A percentile compares a stretch with the other conserved stretches of the same genome.
Evolutionary conservation across 2,329 filamentous ascomycete genomes (phyloP).

Genomic region (Camillea tinctor): DNA sequence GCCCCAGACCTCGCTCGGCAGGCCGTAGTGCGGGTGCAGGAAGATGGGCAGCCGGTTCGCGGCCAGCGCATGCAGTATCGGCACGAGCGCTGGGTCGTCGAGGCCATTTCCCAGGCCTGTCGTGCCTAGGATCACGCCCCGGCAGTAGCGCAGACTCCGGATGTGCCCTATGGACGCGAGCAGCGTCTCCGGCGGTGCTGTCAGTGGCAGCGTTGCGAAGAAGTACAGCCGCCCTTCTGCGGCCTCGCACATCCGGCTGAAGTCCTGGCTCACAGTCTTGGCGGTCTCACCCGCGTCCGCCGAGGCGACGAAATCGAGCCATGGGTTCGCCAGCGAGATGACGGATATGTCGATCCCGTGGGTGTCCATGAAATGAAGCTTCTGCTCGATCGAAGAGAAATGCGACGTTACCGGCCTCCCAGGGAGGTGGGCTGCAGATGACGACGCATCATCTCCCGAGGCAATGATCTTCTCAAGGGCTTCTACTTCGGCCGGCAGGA

Average conservation of each 20-base stretch:
- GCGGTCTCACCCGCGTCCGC: slow-evolving; percentile 64
- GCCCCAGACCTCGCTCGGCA: slow-evolving; percentile 78
- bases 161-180: slow-evolving; percentile 65
- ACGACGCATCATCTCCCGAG: slow-evolving; percentile 33
- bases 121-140: slow-evolving; percentile 87
- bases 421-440: slow-evolving; percentile 53
- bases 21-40: slow-evolving; percentile 87
- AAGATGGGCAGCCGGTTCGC: slow-evolving; percentile 68
- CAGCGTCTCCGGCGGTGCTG: slow-evolving; percentile 61
- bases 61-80: slow-evolving; percentile 70
- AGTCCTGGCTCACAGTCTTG: slow-evolving; percentile 70
- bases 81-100: slow-evolving; percentile 72
- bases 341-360: slow-evolving; percentile 82
- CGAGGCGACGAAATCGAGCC: slow-evolving; percentile 78
- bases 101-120: slow-evolving; percentile 76
- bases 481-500: slow-evolving; percentile 53
- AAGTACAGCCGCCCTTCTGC: slow-evolving; percentile 72
- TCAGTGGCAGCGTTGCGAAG: slow-evolving; percentile 79
- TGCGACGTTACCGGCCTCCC: slow-evolving; percentile 81
- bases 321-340: slow-evolving; percentile 87
- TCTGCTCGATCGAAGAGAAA: slow-evolving; percentile 77
- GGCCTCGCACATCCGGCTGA: slow-evolving; percentile 67
- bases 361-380: slow-evolving; percentile 83
- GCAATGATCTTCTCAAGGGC: slow-evolving; percentile 50
- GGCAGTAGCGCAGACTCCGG: slow-evolving; percentile 61